Evolutionary conservation across 345 rosid species (phyloP), one percentile per base, ranked within the genome.

Genomic region (Bruguiera gymnorhiza): DNA sequence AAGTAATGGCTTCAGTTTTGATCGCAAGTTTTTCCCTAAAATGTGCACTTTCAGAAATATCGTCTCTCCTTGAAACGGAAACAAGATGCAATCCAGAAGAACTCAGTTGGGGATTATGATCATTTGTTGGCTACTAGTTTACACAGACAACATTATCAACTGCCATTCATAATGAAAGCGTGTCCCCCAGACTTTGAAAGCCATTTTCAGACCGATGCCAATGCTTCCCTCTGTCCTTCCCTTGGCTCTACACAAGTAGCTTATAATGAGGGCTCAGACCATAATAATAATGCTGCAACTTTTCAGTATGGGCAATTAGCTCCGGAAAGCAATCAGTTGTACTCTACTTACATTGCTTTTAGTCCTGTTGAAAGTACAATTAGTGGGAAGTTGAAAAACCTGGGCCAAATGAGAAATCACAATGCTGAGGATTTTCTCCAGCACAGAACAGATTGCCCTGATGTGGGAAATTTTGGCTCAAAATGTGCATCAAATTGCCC

Each of bases 41-140:
- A 39, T 52, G 59, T 66, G 21, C 21, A 18, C 66, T 62, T 61
- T 57, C 80, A 83, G 91, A 86, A 84, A 65, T 75, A 77, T 65
- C 79, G 76, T 3, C 79, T 70, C 8, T 63, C 74, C 61, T 52
- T 81, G 71, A 84, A 70, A 72, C 73, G 63, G 31, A 51, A 74
- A 10, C 76, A 62, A 73, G 81, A 67, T 43, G 62, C 54, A 53
- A 43, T 46, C 19, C 63, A 46, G 43, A 77, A 70, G 63, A 60
- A 30, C 60, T 23, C 54, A 68, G 19, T 57, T 31, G 10, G 27
- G 32, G 69, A 67, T 62, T 27, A 51, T 57, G 4, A 52, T 43
- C 68, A 63, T 58, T 56, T 72, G 60, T 67, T 71, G 24, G 23
- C 69, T 46, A 27, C 63, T 48, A 63, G 26, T 74, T 18, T 23